Percentiles rank a stretch among this genome's conserved stretches.
phyloP scores from a whole-genome alignment of 768 basidiomycete genomes.

The Phallus indusiatus region DNA sequence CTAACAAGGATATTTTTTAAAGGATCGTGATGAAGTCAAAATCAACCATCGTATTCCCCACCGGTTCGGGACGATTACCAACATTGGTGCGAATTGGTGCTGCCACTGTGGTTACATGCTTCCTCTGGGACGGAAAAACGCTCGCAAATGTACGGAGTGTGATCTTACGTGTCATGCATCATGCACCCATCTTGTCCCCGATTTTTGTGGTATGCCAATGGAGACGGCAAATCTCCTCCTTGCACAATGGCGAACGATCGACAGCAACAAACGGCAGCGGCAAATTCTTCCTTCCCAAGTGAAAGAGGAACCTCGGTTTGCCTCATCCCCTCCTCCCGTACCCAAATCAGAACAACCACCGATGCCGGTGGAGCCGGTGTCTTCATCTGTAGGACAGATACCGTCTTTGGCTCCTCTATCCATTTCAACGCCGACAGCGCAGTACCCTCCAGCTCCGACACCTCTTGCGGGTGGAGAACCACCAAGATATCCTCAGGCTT shows the following conservation, averaged over 20 bases:
- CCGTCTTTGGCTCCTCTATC: conserved; percentile 36
- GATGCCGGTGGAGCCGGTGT: conserved; percentile 10
- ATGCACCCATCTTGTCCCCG: conserved; percentile 96
- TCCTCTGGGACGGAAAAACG: conserved; percentile 93
- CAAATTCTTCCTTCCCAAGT: conserved; percentile 15
- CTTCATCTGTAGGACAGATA: conserved; percentile 26
- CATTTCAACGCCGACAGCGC: conserved; percentile 23
- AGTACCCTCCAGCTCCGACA: background rate
- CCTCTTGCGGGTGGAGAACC: background rate
- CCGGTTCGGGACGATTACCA: conserved; percentile 93
- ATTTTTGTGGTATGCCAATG: conserved; percentile 99
- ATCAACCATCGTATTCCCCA: conserved; percentile 99
- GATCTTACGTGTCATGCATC: conserved; percentile 94
- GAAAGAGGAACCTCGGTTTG: conserved; percentile 12
- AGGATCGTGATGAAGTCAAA: conserved; percentile 97
- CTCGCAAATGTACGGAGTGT: conserved; percentile 92
- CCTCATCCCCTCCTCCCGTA: background rate
- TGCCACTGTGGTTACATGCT: conserved; percentile 99
- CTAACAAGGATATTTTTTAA: conserved; percentile 2
- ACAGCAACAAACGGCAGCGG: conserved; percentile 34
- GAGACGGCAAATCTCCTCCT: conserved; percentile 93
- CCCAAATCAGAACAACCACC: conserved; percentile 13
- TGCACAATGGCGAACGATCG: conserved; percentile 86
- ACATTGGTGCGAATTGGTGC: conserved; percentile 98
- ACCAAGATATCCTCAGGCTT: background rate